Conservation (phyloP, 192 early-diverging fungal species). For the Umbelopsis isabellina region DNA sequence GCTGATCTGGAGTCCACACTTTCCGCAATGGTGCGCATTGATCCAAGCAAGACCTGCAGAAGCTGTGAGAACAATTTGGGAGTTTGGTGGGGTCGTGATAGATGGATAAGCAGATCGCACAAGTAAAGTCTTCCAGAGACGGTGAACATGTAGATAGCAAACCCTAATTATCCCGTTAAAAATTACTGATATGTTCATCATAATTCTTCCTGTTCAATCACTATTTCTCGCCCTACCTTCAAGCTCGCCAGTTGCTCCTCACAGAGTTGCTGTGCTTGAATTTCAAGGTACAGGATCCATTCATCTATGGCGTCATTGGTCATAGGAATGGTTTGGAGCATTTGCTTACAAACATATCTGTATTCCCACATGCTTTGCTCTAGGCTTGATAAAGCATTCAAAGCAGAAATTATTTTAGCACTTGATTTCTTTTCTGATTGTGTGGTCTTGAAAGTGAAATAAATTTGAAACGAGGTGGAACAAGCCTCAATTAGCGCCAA, state of each 20-base stretch:
- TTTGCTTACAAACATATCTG: neutral
- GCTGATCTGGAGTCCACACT: constrained; percentile 1
- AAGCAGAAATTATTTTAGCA: neutral
- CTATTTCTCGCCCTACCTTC: neutral
- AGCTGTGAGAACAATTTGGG: constrained; percentile 15
- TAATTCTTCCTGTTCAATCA: neutral
- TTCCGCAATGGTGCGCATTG: constrained; percentile 10
- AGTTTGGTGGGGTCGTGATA: constrained; percentile 24
- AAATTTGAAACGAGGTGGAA: neutral
- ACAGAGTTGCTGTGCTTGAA: constrained; percentile 15
- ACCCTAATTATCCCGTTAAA: neutral
- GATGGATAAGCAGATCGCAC: constrained; percentile 20
- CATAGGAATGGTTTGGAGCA: constrained; percentile 1
- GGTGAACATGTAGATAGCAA: neutral
- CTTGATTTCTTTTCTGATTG: neutral
- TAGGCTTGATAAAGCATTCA: neutral
- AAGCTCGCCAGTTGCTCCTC: neutral
- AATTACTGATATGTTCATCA: neutral
- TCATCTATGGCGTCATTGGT: constrained; percentile 14
- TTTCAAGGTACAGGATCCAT: constrained; percentile 21
- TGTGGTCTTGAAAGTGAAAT: neutral
- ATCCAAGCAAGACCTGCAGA: constrained; percentile 23
- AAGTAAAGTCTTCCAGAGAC: constrained; percentile 25
- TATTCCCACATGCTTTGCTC: constrained; percentile 12
- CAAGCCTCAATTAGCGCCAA: constrained; percentile 3